Percentiles rank a stretch among this genome's conserved stretches.
These are phyloP conservation scores for Apiospora sp. DNA, from an alignment of 2,329 filamentous ascomycete species.

Conservation along the genomic window DNA sequence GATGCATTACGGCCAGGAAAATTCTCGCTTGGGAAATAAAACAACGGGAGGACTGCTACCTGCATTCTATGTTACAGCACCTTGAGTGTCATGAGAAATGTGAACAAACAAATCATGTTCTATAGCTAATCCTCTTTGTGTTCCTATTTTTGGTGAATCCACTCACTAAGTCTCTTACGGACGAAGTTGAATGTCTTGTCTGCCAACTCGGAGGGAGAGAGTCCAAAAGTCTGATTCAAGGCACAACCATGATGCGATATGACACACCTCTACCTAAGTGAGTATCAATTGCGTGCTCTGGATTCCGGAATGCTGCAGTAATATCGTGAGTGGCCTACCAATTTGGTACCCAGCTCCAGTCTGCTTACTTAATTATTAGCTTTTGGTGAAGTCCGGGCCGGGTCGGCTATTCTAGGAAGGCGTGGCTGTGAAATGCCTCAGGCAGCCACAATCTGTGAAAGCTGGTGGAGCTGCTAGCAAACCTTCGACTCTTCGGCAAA, in stretches of 20 bases:
- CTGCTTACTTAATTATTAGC: conserved; percentile 12
- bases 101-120: conserved; percentile 10
- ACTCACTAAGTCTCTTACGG: not conserved
- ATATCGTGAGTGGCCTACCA: not conserved
- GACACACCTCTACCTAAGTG: not conserved
- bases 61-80: conserved; percentile 39
- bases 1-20: conserved; percentile 36
- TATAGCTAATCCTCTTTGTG: not conserved
- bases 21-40: conserved; percentile 31
- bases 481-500: conserved; percentile 49
- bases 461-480: conserved; percentile 22
- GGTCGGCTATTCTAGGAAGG: conserved; percentile 6
- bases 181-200: not conserved
- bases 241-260: not conserved
- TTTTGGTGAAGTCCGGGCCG: conserved; percentile 4
- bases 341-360: not conserved
- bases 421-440: conserved; percentile 6
- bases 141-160: conserved; percentile 27
- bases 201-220: not conserved
- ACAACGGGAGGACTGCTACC: conserved; percentile 25
- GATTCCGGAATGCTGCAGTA: not conserved
- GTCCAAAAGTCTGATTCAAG: no score
- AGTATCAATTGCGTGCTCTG: not conserved
- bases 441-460: conserved; percentile 17
- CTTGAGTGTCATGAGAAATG: conserved; percentile 26